Evolutionary conservation across 208 protist genomes (phyloP).

Genomic region (Leishmania turanica): DNA sequence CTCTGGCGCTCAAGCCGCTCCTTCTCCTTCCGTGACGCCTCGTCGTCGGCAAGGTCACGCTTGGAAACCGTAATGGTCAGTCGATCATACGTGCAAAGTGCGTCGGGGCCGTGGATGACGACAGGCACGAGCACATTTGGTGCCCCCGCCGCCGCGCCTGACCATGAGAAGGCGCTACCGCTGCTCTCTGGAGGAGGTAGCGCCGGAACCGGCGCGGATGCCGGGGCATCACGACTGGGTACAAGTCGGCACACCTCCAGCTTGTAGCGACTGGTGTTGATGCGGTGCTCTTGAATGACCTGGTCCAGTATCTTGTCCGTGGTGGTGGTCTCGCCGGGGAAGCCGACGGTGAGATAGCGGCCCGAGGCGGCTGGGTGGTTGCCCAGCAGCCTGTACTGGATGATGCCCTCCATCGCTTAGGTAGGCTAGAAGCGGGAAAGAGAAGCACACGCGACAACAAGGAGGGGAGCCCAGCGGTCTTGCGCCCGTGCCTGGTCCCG

Average conservation of each 20-base stretch:
- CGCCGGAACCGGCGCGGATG: neutral
- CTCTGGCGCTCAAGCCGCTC: conserved; percentile 39
- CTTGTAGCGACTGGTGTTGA: conserved; percentile 82
- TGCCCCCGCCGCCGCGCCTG: neutral
- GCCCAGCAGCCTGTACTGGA: conserved; percentile 79
- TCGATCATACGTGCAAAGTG: conserved; percentile 71
- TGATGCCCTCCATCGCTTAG: conserved; percentile 55
- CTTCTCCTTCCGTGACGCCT: conserved; percentile 27
- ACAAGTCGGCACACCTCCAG: conserved; percentile 43
- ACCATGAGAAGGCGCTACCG: neutral
- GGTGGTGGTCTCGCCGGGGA: conserved; percentile 54
- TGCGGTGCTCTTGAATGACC: conserved; percentile 63
- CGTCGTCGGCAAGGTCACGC: conserved; percentile 64
- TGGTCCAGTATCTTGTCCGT: conserved; percentile 47
- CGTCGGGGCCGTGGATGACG: conserved; percentile 20
- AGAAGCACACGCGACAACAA: too few relatives aligned
- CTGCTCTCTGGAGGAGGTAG: neutral
- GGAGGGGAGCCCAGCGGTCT: neutral
- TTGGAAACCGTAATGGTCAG: conserved; percentile 64
- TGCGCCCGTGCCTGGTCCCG: neutral
- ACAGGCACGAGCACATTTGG: conserved; percentile 8
- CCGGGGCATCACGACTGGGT: conserved; percentile 12
- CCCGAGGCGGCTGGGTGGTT: conserved; percentile 80
- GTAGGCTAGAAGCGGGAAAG: neutral
- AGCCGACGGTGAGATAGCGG: conserved; percentile 66